phyloP scores from a whole-genome alignment of 1,284 basidiomycete species.

The Taiwanofungus camphoratus region DNA sequence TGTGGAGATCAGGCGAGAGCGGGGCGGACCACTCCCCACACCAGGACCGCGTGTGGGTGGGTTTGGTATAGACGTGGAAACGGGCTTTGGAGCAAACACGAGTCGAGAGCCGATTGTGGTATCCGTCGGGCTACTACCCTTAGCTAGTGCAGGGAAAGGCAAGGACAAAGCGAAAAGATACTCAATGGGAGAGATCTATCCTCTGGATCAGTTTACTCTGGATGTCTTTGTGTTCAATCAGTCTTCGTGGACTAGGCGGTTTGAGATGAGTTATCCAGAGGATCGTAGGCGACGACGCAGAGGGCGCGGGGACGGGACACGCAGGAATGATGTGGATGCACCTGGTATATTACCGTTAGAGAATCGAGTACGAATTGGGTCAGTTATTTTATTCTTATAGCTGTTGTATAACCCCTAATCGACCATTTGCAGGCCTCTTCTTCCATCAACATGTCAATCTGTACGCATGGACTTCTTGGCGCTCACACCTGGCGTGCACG shows the following conservation, averaged over 20 bases:
- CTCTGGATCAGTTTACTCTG: constrained; percentile 72
- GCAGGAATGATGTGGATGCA: constrained; percentile 32
- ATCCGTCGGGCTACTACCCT: constrained; percentile 61
- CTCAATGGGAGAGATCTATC: constrained; percentile 41
- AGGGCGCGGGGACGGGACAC: constrained; percentile 27
- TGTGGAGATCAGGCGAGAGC: constrained; percentile 58
- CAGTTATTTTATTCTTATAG: constrained; percentile 23
- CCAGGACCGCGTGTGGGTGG: constrained; percentile 46
- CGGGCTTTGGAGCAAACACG: constrained; percentile 23
- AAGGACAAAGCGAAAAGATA: constrained; percentile 14
- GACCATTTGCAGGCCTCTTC: constrained; percentile 53
- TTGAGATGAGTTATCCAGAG: constrained; percentile 70
- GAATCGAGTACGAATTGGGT: constrained; percentile 80
- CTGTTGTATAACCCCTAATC: constrained; percentile 2
- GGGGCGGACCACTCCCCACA: constrained; percentile 42
- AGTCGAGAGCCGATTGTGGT: constrained; percentile 60
- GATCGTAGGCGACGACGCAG: constrained; percentile 43
- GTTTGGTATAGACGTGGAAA: constrained; percentile 14
- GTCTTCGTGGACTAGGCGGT: constrained; percentile 69
- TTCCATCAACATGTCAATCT: constrained; percentile 77
- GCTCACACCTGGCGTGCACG: constrained; percentile 73
- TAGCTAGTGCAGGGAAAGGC: constrained; percentile 19
- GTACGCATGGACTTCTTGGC: constrained; percentile 86
- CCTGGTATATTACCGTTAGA: constrained; percentile 75
- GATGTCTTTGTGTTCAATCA: constrained; percentile 89